A percentile compares a stretch with the other conserved stretches of the same genome.
Evolutionary conservation across 2,329 filamentous ascomycete species (phyloP).

Genomic region (Alternaria brassicae): DNA sequence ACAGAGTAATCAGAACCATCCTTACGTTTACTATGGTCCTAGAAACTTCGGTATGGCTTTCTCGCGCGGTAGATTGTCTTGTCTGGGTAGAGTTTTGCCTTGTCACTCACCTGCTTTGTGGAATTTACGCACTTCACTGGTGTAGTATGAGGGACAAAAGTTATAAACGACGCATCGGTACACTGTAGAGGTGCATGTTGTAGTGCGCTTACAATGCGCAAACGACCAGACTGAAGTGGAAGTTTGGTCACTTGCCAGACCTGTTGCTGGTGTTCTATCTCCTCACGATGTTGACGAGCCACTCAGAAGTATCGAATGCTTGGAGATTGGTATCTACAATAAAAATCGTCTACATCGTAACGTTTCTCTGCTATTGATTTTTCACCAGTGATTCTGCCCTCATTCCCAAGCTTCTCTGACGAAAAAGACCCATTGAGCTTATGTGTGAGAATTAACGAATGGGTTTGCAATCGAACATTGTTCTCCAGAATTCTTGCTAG

Average conservation of each 20-base stretch:
- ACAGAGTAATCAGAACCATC: constrained; percentile 7
- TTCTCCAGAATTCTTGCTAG: not conserved
- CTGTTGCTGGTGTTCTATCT: not conserved
- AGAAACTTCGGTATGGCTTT: not conserved
- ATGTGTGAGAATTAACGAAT: not conserved
- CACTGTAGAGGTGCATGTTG: not conserved
- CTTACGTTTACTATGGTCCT: not conserved
- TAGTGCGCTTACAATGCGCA: not conserved
- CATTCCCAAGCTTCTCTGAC: not conserved
- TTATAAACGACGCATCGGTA: not conserved
- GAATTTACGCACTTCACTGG: not conserved
- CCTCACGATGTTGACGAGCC: not conserved
- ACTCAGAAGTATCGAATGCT: not conserved
- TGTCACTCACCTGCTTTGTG: not conserved
- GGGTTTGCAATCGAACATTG: not conserved
- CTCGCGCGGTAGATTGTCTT: not conserved
- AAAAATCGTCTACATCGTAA: not conserved
- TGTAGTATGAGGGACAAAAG: not conserved
- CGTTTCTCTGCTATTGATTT: not conserved
- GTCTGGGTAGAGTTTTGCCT: not conserved
- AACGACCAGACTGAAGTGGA: not conserved
- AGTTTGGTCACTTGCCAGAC: not conserved
- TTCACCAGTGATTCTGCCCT: not conserved
- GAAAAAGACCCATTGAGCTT: not conserved
- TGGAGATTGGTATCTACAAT: not conserved